These are phyloP conservation scores for Sporodiniella umbellata DNA, from an alignment of 371 early-diverging fungal genomes.

Conservation along the genomic window DNA sequence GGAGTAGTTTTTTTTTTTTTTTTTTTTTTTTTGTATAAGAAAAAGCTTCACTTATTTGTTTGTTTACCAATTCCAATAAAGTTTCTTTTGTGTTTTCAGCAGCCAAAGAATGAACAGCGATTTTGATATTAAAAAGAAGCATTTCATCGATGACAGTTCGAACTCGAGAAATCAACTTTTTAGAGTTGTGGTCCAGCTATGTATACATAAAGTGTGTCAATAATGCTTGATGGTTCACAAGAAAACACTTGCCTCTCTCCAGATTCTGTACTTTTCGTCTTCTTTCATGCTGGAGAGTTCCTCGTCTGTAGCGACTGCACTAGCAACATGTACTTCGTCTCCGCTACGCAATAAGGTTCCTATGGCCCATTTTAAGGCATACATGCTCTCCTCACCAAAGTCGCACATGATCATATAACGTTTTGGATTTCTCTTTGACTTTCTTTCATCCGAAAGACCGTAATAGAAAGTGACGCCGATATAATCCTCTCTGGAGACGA, in stretches of 20 bases:
- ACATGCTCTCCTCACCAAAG: slow-evolving; percentile 43
- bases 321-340: slow-evolving; percentile 52
- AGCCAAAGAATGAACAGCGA: slow-evolving; percentile 48
- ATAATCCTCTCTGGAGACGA: slow-evolving; percentile 26
- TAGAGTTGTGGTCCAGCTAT: slow-evolving; percentile 42
- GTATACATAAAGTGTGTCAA: neutral
- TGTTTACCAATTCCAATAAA: slow-evolving; percentile 47
- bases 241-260: slow-evolving; percentile 25
- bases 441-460: slow-evolving; percentile 21
- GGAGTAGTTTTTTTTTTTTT: too few relatives aligned
- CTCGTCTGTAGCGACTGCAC: slow-evolving; percentile 47
- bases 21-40: neutral
- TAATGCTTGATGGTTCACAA: neutral
- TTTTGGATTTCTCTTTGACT: slow-evolving; percentile 15
- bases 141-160: slow-evolving; percentile 30
- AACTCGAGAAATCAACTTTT: slow-evolving; percentile 42
- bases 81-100: slow-evolving; percentile 52
- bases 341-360: slow-evolving; percentile 36
- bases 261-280: slow-evolving; percentile 34
- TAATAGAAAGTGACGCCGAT: slow-evolving; percentile 39
- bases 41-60: neutral
- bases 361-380: slow-evolving; percentile 35
- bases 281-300: slow-evolving; percentile 32
- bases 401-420: slow-evolving; percentile 42
- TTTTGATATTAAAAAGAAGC: slow-evolving; percentile 51